phyloP scores from a whole-genome alignment of 192 early-diverging fungal species.

The Entomortierella lignicola region DNA sequence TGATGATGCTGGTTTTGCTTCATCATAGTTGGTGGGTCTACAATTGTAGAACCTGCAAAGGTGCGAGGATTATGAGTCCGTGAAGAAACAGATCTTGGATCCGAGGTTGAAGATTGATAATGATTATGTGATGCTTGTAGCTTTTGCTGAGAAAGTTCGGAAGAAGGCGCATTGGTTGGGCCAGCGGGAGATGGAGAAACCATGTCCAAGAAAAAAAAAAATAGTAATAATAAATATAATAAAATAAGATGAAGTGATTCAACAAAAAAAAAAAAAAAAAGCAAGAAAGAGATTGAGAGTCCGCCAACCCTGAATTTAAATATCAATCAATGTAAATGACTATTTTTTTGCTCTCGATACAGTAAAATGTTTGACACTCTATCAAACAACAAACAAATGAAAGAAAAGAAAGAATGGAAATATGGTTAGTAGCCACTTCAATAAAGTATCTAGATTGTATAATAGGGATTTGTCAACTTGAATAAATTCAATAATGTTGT shows the following conservation, averaged over 20 bases:
- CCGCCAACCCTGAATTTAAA: no score
- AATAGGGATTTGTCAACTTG: no score
- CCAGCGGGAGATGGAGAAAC: conserved; percentile 24
- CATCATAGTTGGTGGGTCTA: conserved; percentile 6
- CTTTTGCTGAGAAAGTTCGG: not conserved
- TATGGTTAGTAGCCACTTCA: no score
- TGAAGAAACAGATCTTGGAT: not conserved
- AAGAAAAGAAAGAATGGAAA: no score
- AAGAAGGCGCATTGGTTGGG: not conserved
- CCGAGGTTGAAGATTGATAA: not conserved
- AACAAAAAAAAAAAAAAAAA: conserved; percentile 1
- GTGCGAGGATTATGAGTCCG: not conserved
- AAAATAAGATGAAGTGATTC: not conserved
- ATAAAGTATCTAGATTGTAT: no score
- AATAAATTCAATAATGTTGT: no score
- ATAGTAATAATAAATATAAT: conserved; percentile 16
- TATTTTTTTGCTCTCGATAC: no score
- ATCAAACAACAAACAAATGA: no score
- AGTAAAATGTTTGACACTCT: no score
- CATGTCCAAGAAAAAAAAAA: conserved; percentile 23
- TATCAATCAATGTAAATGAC: no score
- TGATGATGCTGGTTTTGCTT: conserved; percentile 21
- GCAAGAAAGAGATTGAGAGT: not conserved
- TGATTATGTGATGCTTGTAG: not conserved
- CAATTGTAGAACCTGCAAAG: not conserved